Evolutionary conservation across 129 eudicot genomes (phyloP), one percentile per base, ranked within the genome.

Genomic region (Silybum marianum): DNA sequence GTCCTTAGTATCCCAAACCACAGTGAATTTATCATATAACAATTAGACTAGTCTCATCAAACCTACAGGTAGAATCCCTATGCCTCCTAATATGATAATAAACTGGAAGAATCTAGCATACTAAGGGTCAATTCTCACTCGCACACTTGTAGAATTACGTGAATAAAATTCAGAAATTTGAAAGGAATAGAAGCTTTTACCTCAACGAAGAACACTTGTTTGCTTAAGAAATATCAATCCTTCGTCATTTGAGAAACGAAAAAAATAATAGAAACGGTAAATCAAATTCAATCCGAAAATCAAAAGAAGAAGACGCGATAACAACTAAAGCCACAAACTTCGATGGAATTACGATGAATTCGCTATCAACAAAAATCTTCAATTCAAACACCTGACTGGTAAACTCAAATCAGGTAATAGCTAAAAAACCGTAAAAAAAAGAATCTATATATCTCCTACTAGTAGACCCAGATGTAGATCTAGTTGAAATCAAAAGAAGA

Each of bases 401-500:
- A 28, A 68, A 75, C 46, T 83, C 42, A 72, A 70, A 78, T 72
- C 75, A 1, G 36, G 34, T n/a, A 38, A n/a, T 7, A 39, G 69
- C 74, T 73, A 69, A 73, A 51, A 46, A 26, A 30, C 36, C 74
- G 54, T 79, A 51, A n/a, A n/a, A 28, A 54, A 48, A 82, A 42
- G 58, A 32, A 69, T 44, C 40, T 68, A 44, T 19, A 24, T 11
- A 63, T 83, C 38, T 14, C 18, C 71, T 63, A 65, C 34, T 16
- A 18, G 78, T 63, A 63, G 36, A 78, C 86, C 48, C 51, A 78
- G 19, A 71, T 66, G 72, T 51, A 79, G 87, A 84, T 84, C 87
- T 79, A 84, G 79, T 54, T 14, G 6, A 46, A 75, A 25, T 44
- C 36, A 77, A 77, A 78, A 66, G 13, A 78, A 58, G 2, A 71